Base-by-base conservation (phyloP, 2,329 filamentous ascomycete species). In the Penicillium italicum region DNA sequence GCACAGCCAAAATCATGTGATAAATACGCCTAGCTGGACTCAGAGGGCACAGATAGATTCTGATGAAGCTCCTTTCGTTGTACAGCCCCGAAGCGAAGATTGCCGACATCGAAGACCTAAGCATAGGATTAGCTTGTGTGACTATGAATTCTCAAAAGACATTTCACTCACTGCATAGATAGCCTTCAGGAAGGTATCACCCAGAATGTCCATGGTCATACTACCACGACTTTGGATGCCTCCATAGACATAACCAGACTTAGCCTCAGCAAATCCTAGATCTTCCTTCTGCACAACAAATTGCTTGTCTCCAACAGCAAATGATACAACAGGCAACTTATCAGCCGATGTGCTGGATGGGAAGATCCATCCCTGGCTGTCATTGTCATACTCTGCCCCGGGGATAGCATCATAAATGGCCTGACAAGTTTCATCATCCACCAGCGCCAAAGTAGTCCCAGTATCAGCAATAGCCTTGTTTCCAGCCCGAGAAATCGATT, bases 381-480 rank as follows among this genome's bases (percentile, higher is more conserved):
- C 62, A 12, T 72, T 64, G 60, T 85, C 80, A 65, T 85, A 85
- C 43, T 70, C 77, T 10, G 84, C 77, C 14, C 85, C 85, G 4
- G 82, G 80, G 56, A 90, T 89, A 31, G 80, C 75, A 48, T 75
- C 76, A 70, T 90, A 90, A 59, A 90, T 78, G 3, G 80, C 80
- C 56, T 85, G 74, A 66, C 82, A 85, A 12, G 82, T 78, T 1
- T 72, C 67, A 66, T 90, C 87, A 38, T 82, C 80, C 44, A 90
- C 77, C 31, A 90, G 77, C 1, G 82, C 82, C 47, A 90, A 79
- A 0, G 86, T 87, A 30, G 87, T 89, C 53, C 86, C 87, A 0
- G 87, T 90, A 69, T 90, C 88, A 33, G 82, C 84, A 62, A 90
- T 89, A 44, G 87, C 85, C 30, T 76, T 85, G 72, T 89, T 89